Conservation (phyloP, 139 green algal genomes). For the Chlorella sp. region DNA sequence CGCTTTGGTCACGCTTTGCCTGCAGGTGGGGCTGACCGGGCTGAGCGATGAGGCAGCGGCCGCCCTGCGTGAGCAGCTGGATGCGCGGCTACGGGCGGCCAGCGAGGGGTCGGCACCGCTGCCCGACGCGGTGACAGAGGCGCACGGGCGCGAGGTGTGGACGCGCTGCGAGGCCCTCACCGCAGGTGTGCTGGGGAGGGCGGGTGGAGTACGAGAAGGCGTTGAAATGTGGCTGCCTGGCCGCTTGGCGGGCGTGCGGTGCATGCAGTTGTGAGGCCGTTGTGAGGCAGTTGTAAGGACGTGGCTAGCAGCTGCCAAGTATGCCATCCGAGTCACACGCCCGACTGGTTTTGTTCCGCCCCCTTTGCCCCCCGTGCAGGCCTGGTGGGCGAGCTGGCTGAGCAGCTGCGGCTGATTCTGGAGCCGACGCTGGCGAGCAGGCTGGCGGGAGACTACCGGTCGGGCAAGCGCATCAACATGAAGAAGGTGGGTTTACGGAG, state of each 20-base stretch:
- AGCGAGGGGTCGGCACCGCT: constrained; percentile 24
- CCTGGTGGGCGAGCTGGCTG: constrained; percentile 87
- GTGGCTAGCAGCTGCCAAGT: neutral
- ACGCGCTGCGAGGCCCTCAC: constrained; percentile 85
- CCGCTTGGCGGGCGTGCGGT: too few relatives aligned
- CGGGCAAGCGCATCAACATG: constrained; percentile 99
- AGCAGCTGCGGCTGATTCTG: constrained; percentile 96
- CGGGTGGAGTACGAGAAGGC: neutral
- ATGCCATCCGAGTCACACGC: neutral
- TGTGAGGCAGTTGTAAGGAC: too few relatives aligned
- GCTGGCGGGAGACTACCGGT: constrained; percentile 94
- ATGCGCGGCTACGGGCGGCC: constrained; percentile 54
- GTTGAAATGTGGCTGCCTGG: too few relatives aligned
- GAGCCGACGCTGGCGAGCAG: constrained; percentile 90
- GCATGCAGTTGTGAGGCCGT: too few relatives aligned
- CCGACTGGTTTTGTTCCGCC: neutral
- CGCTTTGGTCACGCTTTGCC: neutral
- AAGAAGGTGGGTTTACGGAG: constrained; percentile 66
- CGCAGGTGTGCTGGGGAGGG: constrained; percentile 40
- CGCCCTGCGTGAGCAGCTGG: constrained; percentile 65
- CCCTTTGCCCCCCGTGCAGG: neutral
- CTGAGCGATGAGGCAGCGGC: constrained; percentile 39
- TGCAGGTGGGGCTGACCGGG: constrained; percentile 22
- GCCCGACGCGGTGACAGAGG: constrained; percentile 31
- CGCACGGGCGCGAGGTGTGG: constrained; percentile 75